Evolutionary conservation across 1,284 basidiomycete genomes (phyloP).

Genomic region (Microbotryum scabiosae): DNA sequence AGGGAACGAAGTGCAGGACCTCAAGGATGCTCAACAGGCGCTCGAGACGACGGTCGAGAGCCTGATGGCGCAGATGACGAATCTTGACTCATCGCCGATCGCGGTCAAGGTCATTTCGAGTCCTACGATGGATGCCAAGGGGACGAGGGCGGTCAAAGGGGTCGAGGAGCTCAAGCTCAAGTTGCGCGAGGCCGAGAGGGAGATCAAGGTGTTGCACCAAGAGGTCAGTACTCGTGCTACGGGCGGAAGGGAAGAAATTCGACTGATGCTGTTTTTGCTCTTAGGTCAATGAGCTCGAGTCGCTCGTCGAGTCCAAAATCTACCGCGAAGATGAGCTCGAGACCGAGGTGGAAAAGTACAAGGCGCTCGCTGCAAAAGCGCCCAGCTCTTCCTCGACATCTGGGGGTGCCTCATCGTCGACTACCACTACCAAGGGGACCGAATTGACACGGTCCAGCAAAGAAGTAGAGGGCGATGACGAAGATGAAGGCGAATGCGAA

Average conservation of each 20-base stretch:
- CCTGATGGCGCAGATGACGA: background rate
- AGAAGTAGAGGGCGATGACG: conserved; percentile 9
- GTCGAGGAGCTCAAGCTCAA: conserved; percentile 32
- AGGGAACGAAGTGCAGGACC: conserved; percentile 55
- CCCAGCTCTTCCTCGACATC: conserved; percentile 29
- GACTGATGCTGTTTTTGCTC: background rate
- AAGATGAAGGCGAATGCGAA: conserved; percentile 54
- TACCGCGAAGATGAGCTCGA: conserved; percentile 91
- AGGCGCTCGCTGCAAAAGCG: conserved; percentile 16
- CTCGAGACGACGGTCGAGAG: conserved; percentile 69
- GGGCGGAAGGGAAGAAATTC: no score
- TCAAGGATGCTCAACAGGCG: conserved; percentile 49
- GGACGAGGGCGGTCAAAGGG: conserved; percentile 8
- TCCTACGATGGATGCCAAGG: conserved; percentile 1
- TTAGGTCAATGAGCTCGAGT: conserved; percentile 75
- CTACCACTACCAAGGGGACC: conserved; percentile 8
- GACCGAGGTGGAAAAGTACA: conserved; percentile 56
- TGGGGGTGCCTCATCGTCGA: conserved; percentile 6
- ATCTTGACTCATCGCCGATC: no score
- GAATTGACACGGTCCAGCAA: conserved; percentile 9
- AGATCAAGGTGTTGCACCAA: conserved; percentile 30
- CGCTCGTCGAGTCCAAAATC: conserved; percentile 84
- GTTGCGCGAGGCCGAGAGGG: conserved; percentile 34
- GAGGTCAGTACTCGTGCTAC: conserved; percentile 15
- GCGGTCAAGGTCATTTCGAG: conserved; percentile 44